Percentiles rank a stretch among this genome's conserved stretches.
Evolutionary conservation across 2,329 filamentous ascomycete species (phyloP).

Genomic region (Ophiostoma sp.): DNA sequence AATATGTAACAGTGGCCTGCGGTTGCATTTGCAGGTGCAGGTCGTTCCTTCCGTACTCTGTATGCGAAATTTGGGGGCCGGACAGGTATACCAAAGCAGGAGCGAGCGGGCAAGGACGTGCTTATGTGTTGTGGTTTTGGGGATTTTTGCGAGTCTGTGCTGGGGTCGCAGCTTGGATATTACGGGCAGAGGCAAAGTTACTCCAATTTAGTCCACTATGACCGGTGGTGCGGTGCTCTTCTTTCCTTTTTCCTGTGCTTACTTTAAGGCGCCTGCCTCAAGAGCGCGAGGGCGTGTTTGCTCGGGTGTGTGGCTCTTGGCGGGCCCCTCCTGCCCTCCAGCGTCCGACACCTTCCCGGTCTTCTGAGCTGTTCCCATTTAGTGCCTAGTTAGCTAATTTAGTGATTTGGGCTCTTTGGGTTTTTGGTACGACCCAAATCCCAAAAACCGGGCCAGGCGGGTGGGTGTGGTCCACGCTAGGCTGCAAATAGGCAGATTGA

Average conservation of each 20-base stretch:
- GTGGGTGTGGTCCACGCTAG: constrained; percentile 15
- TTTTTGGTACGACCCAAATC: not conserved
- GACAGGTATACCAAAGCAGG: not conserved
- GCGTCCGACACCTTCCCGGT: constrained; percentile 2
- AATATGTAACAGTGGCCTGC: not conserved
- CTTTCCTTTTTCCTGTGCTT: not conserved
- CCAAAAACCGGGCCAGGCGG: constrained; percentile 12
- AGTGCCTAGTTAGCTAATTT: not conserved
- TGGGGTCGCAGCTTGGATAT: not conserved
- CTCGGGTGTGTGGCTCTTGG: constrained; percentile 10
- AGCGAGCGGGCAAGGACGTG: constrained; percentile 9
- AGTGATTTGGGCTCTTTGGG: not conserved
- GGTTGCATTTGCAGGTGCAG: not conserved
- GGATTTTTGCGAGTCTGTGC: not conserved
- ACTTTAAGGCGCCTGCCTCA: not conserved
- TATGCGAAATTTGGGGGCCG: constrained; percentile 2
- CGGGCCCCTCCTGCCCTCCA: constrained; percentile 9
- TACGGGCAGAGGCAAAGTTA: not conserved
- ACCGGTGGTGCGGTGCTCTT: constrained; percentile 1
- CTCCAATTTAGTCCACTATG: not conserved
- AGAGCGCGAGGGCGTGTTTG: constrained; percentile 10
- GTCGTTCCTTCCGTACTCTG: not conserved
- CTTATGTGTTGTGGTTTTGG: not conserved
- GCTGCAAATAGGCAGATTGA: not conserved
- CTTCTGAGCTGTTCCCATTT: not conserved